These are phyloP conservation scores for Sanghuangporus sanghuang DNA, from an alignment of 1,284 basidiomycete genomes.

Conservation along the genomic window DNA sequence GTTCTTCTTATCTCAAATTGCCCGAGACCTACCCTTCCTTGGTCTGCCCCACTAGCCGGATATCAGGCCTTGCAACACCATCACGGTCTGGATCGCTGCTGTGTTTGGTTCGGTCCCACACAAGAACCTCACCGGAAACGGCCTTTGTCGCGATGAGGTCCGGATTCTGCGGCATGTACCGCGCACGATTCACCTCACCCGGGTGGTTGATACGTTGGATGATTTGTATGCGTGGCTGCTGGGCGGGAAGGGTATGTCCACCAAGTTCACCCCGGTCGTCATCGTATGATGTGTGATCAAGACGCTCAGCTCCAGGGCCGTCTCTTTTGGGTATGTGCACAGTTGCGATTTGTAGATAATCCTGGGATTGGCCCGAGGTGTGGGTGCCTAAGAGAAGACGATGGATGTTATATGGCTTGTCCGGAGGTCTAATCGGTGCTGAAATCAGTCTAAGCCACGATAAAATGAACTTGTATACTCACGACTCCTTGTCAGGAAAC, in stretches of 20 bases:
- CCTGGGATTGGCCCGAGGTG: slow-evolving; percentile 92
- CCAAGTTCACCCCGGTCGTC: slow-evolving; percentile 92
- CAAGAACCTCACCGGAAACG: slow-evolving; percentile 82
- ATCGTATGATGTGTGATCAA: slow-evolving; percentile 82
- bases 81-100: slow-evolving; percentile 85
- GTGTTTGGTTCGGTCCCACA: slow-evolving; percentile 98
- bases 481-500: slow-evolving; percentile 97
- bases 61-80: slow-evolving; percentile 87
- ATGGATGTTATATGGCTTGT: slow-evolving; percentile 90
- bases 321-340: slow-evolving; percentile 88
- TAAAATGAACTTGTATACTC: slow-evolving; percentile 28
- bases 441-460: not conserved
- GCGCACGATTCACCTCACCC: slow-evolving; percentile 94
- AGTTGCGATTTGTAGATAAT: slow-evolving; percentile 94
- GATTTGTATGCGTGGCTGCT: slow-evolving; percentile 77
- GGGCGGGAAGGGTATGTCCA: slow-evolving; percentile 72
- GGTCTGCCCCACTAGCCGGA: slow-evolving; percentile 83
- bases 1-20: slow-evolving; percentile 1
- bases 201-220: slow-evolving; percentile 95
- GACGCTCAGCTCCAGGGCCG: slow-evolving; percentile 57
- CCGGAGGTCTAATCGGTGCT: slow-evolving; percentile 53
- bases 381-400: slow-evolving; percentile 95
- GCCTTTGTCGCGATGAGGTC: slow-evolving; percentile 96
- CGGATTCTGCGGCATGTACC: slow-evolving; percentile 99
- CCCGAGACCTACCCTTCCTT: slow-evolving; percentile 77